These are phyloP conservation scores for Gentiana dahurica DNA, from an alignment of 257 asterid species.

Conservation along the genomic window DNA sequence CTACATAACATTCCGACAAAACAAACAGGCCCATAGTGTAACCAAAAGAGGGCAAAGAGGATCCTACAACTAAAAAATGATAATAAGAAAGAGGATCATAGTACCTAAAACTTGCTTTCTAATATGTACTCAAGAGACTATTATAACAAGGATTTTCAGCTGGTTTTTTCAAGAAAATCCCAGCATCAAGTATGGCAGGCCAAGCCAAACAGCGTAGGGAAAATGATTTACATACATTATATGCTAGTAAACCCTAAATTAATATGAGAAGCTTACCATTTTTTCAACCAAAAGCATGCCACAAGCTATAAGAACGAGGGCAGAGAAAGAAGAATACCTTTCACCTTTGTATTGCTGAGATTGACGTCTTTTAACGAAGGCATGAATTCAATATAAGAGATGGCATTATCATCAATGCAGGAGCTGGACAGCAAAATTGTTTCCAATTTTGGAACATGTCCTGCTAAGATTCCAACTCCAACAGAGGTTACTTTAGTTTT, in stretches of 20 bases:
- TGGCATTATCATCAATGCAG: conserved; percentile 43
- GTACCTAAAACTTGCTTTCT: background rate
- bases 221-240: background rate
- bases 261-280: background rate
- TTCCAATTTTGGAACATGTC: conserved; percentile 68
- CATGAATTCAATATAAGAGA: conserved; percentile 59
- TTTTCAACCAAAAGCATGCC: background rate
- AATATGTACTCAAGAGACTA: too few species aligned
- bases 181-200: too few species aligned
- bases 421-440: conserved; percentile 53
- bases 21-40: background rate
- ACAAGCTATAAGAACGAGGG: background rate
- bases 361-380: conserved; percentile 49
- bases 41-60: background rate
- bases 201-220: background rate
- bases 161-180: too few species aligned
- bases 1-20: too few species aligned
- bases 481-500: conserved; percentile 55
- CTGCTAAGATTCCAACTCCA: conserved; percentile 62
- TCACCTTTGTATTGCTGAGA: conserved; percentile 50
- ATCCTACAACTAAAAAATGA: background rate
- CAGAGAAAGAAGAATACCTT: conserved; percentile 36
- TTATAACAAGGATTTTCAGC: too few species aligned
- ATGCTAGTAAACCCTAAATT: background rate
- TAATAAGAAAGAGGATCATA: background rate